Evolutionary conservation across 306 rosid genomes (phyloP).

Genomic region (Cucurbita maxima): DNA sequence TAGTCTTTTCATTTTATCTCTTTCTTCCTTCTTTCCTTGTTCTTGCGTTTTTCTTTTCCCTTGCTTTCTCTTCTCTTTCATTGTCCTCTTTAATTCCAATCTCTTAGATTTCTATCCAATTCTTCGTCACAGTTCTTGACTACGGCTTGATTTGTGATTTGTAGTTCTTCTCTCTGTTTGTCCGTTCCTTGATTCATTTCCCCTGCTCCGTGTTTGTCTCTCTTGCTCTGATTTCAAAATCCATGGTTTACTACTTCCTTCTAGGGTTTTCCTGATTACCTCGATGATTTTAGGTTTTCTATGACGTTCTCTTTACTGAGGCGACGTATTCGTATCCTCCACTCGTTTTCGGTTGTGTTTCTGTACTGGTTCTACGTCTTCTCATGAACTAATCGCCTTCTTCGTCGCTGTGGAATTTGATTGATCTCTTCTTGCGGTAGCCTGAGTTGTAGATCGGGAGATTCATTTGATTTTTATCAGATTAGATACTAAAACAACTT

Average conservation of each 20-base stretch:
- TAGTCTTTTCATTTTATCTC: neutral
- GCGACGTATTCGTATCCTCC: conserved; percentile 37
- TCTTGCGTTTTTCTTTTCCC: neutral
- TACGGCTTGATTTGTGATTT: neutral
- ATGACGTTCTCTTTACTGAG: conserved; percentile 21
- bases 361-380: conserved; percentile 56
- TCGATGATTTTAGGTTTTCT: conserved; percentile 27
- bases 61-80: neutral
- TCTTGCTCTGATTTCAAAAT: neutral
- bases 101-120: neutral
- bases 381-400: conserved; percentile 36
- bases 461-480: neutral
- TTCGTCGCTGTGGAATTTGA: neutral
- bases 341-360: conserved; percentile 46
- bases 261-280: conserved; percentile 3
- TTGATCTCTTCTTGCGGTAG: neutral
- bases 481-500: neutral
- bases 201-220: neutral
- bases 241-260: neutral
- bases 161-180: neutral
- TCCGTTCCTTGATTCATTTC: neutral
- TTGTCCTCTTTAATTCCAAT: neutral
- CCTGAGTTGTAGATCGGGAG: conserved; percentile 11
- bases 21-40: neutral
- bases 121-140: neutral